Evolutionary conservation across 768 basidiomycete genomes (phyloP), one percentile per base, ranked within the genome.

Genomic region (Epithele typhae): DNA sequence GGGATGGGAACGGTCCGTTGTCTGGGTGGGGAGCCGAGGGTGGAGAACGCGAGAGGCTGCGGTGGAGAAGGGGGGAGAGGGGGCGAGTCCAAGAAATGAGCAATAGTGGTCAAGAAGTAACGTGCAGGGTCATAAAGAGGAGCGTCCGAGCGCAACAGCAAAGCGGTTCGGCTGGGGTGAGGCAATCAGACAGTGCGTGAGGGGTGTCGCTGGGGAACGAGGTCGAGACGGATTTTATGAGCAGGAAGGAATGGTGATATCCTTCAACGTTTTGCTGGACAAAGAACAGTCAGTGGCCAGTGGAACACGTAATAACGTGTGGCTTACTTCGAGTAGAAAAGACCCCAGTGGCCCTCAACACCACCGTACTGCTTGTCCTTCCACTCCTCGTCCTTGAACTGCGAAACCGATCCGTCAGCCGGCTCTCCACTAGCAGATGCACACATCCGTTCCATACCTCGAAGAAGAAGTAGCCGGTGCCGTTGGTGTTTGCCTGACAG

Each of bases 381-480:
- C 22, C 49, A 43, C 25, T 71, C 65, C 64, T 92, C 87, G 59
- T 94, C 91, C 51, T 78, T 81, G 60, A 72, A 82, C 76, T n/a
- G n/a, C n/a, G 89, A 63, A 45, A 67, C 65, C 15, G 25, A 45
- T 40, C 22, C 42, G 19, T 35, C 22, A 17, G 11, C 22, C 50
- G 51, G 36, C 54, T 42, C 17, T 18, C 14, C 21, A 40, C 17
- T 19, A 45, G 33, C 3, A 49, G 30, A 18, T 9, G 39, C 27
- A 66, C 73, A 12, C 37, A 79, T 78, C 73, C n/a, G n/a, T n/a
- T n/a, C n/a, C n/a, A n/a, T n/a, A n/a, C n/a, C n/a, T 87, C 87
- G 49, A 92, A 91, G 72, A 79, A 94, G 77, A 92, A 96, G 68
- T 95, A 95, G 14, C 78, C 71, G 1, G 88, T 92, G 11, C 78